Base-by-base conservation (phyloP, 768 basidiomycete species). In the Rhodosporidiobolus odoratus region DNA sequence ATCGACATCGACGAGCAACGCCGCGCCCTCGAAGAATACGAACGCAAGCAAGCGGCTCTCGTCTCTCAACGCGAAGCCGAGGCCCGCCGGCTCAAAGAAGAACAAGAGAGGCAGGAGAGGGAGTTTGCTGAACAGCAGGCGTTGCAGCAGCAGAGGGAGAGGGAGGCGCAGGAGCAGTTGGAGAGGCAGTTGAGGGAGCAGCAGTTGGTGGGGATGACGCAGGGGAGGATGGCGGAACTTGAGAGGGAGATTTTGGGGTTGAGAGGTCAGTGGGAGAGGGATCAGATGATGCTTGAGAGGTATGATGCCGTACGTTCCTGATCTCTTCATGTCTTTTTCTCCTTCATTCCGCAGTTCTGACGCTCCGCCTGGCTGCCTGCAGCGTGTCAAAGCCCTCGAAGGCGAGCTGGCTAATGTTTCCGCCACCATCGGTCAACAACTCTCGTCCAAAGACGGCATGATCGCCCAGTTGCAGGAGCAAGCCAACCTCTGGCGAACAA, bases 401-500 rank as follows among this genome's bases (percentile, higher is more conserved):
- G 87, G 88, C 62, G 95, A 98, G 78, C 84, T 98, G 47, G 84
- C 82, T 62, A 87, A 87, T 63, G 85, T 91, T 75, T 83, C 84
- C 32, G 82, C 84, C 71, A 92, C 93, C 77, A 85, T 95, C 71
- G 86, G 85, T 70, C 88, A 90, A 7, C 96, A 98, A 79, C 84
- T 96, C 82, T 78, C 82, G 61, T 89, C 92, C 23, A 99, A 98
- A 80, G 96, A 99, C 78, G 93, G 96, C 21, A 82, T 98, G 77
- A 95, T 98, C 80, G 88, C 88, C 78, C 92, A 94, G 78, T 85
- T 99, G 5, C 95, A 98, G 78, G 91, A 96, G 77, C 96, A 99
- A 81, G 94, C 97, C 72, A 90, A 86, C 6, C 82, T 95, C 21
- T 99, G 96, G 96, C 88, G 92, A 65, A 94, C 91, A 83, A 99